A percentile compares a stretch with the other conserved stretches of the same genome.
phyloP scores from a whole-genome alignment of 192 early-diverging fungal species.

The Polychytrium aggregatum region DNA sequence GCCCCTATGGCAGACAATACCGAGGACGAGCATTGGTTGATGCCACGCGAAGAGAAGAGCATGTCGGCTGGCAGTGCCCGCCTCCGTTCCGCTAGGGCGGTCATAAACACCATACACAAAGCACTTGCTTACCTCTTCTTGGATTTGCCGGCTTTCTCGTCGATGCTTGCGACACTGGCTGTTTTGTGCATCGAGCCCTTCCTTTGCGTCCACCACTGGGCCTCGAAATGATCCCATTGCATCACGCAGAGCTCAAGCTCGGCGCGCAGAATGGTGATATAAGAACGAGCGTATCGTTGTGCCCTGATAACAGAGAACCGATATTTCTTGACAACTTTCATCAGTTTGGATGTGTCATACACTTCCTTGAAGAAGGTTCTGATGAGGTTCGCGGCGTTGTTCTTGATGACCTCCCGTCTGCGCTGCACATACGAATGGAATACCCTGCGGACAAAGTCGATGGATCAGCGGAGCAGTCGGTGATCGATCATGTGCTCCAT shows the following conservation, averaged over 20 bases:
- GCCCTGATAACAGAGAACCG: constrained; percentile 42
- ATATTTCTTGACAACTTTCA: constrained; percentile 51
- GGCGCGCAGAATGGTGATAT: constrained; percentile 18
- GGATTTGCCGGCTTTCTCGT: constrained; percentile 13
- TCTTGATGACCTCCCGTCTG: constrained; percentile 18
- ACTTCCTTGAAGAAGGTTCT: constrained; percentile 44
- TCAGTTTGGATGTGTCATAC: constrained; percentile 40
- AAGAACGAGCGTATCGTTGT: constrained; percentile 15
- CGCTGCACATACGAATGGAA: constrained; percentile 26
- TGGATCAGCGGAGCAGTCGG: no score
- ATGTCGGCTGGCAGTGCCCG: no score
- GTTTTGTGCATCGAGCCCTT: neutral
- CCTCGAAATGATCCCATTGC: constrained; percentile 41
- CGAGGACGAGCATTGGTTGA: neutral
- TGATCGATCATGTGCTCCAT: constrained; percentile 1
- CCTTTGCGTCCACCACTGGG: constrained; percentile 32
- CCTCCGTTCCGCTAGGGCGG: no score
- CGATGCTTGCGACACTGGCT: constrained; percentile 18
- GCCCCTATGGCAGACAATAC: no score
- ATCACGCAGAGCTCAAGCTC: constrained; percentile 19
- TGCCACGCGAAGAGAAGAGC: neutral
- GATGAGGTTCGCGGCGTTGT: constrained; percentile 26
- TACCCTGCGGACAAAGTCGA: constrained; percentile 15
- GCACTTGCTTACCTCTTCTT: constrained; percentile 8
- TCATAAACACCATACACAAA: neutral